These are phyloP conservation scores for Pseudoscleropodium purum DNA, from an alignment of 225 moss, liverwort and hornwort species.

Conservation along the genomic window DNA sequence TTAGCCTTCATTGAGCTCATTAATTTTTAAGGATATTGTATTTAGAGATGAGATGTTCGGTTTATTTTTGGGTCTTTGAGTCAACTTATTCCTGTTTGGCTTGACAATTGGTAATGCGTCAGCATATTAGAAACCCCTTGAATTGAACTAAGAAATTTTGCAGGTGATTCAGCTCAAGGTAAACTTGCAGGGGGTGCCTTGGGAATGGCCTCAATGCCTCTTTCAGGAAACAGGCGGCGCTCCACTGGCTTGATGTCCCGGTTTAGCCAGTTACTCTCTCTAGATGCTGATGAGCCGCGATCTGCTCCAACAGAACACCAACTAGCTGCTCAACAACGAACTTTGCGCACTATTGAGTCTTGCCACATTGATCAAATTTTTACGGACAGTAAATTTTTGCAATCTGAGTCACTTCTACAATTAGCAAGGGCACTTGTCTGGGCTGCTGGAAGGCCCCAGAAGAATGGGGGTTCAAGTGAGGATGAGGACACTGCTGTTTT, in stretches of 20 bases:
- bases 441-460: slow-evolving; percentile 97
- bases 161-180: slow-evolving; percentile 55
- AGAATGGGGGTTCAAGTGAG: slow-evolving; percentile 85
- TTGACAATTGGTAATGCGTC: neutral
- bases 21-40: neutral
- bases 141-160: neutral
- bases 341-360: slow-evolving; percentile 91
- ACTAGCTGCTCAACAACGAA: slow-evolving; percentile 93
- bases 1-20: neutral
- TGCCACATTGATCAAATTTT: slow-evolving; percentile 98
- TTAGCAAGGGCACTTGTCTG: slow-evolving; percentile 94
- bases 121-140: neutral
- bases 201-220: slow-evolving; percentile 62
- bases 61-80: neutral
- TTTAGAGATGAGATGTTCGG: neutral
- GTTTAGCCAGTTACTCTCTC: slow-evolving; percentile 96
- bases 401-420: slow-evolving; percentile 87
- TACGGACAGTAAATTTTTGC: slow-evolving; percentile 95
- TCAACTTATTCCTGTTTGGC: neutral
- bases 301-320: slow-evolving; percentile 98
- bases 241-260: slow-evolving; percentile 96
- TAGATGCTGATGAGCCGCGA: slow-evolving; percentile 92
- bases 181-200: slow-evolving; percentile 56
- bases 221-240: slow-evolving; percentile 75
- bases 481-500: slow-evolving; percentile 99